Conservation (phyloP, 108 stramenopile genomes). For the Mayamaea pseudoterrestris region DNA sequence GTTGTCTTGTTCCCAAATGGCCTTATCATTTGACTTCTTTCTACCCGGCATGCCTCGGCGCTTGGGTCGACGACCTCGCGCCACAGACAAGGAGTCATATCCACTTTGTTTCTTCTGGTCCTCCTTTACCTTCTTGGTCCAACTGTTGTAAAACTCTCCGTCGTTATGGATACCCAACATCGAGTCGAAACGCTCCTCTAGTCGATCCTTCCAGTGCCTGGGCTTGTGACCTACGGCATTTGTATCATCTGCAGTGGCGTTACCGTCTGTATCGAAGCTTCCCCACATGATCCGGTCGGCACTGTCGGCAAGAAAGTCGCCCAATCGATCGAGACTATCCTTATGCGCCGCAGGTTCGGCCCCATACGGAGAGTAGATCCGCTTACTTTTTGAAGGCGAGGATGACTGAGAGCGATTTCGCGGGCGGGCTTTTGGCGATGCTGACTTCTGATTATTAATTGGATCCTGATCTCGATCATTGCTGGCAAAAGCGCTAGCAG, state of each 20-base stretch:
- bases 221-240: neutral
- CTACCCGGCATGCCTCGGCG: neutral
- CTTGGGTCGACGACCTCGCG: neutral
- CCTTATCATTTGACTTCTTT: neutral
- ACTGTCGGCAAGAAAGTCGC: neutral
- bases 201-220: neutral
- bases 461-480: too few species aligned
- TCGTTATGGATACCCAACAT: constrained; percentile 9
- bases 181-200: constrained; percentile 8
- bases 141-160: constrained; percentile 7
- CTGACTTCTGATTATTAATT: too few species aligned
- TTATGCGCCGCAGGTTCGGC: neutral
- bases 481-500: too few species aligned
- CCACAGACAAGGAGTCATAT: neutral
- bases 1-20: constrained; percentile 8
- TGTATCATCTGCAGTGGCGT: neutral
- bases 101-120: neutral
- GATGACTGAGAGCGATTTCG: too few species aligned
- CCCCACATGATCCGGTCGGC: neutral
- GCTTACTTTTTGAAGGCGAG: neutral
- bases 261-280: neutral
- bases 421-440: too few species aligned
- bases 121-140: neutral
- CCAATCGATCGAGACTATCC: neutral
- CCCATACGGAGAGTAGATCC: neutral